Conservation (phyloP, 371 early-diverging fungal species). For the Synchytrium microbalum region DNA sequence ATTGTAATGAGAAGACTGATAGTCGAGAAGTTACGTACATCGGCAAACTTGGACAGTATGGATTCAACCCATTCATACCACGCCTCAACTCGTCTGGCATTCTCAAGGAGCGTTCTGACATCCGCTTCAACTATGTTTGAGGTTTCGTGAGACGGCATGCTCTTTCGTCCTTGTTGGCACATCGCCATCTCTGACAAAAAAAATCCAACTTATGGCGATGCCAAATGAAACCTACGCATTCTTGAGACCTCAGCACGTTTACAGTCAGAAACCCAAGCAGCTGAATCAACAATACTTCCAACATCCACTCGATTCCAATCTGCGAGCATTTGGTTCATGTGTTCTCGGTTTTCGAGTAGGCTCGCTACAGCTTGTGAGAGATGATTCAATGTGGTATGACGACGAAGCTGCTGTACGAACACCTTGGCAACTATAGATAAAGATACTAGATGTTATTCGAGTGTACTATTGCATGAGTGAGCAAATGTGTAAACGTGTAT, state of each 20-base stretch:
- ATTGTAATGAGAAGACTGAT: too few species aligned
- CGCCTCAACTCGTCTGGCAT: too few species aligned
- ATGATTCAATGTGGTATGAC: conserved; percentile 43
- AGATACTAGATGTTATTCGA: background rate
- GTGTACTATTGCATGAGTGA: background rate
- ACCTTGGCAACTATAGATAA: conserved; percentile 37
- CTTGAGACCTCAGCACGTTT: conserved; percentile 29
- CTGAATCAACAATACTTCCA: conserved; percentile 41
- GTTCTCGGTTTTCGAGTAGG: conserved; percentile 28
- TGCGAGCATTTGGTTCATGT: conserved; percentile 28
- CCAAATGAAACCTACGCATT: too few species aligned
- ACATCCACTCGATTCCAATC: conserved; percentile 49
- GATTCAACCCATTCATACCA: too few species aligned
- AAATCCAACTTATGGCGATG: too few species aligned
- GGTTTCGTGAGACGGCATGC: too few species aligned
- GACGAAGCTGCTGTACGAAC: conserved; percentile 44
- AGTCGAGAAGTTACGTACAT: too few species aligned
- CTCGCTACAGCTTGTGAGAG: conserved; percentile 40
- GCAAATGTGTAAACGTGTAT: background rate
- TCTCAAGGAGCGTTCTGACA: too few species aligned
- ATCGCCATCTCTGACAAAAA: too few species aligned
- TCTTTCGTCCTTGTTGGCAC: too few species aligned
- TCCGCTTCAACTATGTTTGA: too few species aligned
- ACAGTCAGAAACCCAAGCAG: conserved; percentile 49
- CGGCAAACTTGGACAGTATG: too few species aligned